A percentile compares a stretch with the other conserved stretches of the same genome.
These are phyloP conservation scores for Brassica carinata DNA, from an alignment of 345 rosid genomes.

Conservation along the genomic window DNA sequence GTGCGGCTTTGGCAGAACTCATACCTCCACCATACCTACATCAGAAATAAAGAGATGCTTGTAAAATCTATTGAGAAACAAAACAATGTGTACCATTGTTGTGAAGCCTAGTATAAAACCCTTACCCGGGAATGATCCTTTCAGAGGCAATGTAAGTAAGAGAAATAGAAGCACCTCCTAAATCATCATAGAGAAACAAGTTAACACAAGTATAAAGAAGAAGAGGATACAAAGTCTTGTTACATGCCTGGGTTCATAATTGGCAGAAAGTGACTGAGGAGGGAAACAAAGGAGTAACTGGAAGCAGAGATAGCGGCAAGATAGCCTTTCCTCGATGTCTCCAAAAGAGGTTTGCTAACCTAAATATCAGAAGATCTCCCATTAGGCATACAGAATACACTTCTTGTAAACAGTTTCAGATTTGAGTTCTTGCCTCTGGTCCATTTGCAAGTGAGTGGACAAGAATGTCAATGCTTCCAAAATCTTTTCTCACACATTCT, in stretches of 20 bases:
- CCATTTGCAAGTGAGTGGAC: conserved; percentile 97
- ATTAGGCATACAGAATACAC: background rate
- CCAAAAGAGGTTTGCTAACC: conserved; percentile 91
- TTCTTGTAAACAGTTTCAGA: background rate
- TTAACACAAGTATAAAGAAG: background rate
- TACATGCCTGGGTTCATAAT: conserved; percentile 89
- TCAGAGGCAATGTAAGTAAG: conserved; percentile 96
- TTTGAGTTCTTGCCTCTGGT: conserved; percentile 68
- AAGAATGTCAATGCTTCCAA: conserved; percentile 89
- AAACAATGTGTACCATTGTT: background rate
- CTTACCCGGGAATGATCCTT: conserved; percentile 91
- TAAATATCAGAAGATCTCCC: conserved; percentile 28
- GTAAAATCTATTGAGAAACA: conserved; percentile 3
- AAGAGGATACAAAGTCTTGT: background rate
- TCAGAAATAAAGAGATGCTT: conserved; percentile 8
- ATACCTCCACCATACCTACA: conserved; percentile 96
- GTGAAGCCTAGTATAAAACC: background rate
- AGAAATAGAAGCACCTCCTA: conserved; percentile 94
- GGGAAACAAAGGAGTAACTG: conserved; percentile 87
- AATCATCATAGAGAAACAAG: conserved; percentile 28
- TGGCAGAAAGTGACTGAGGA: conserved; percentile 84
- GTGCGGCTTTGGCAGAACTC: conserved; percentile 98
- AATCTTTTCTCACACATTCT: conserved; percentile 83
- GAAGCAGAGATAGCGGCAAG: conserved; percentile 95
- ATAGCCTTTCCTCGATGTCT: conserved; percentile 95